These are phyloP conservation scores for Tolypocladium ovalisporum DNA, from an alignment of 2,329 filamentous ascomycete species.

Conservation along the genomic window DNA sequence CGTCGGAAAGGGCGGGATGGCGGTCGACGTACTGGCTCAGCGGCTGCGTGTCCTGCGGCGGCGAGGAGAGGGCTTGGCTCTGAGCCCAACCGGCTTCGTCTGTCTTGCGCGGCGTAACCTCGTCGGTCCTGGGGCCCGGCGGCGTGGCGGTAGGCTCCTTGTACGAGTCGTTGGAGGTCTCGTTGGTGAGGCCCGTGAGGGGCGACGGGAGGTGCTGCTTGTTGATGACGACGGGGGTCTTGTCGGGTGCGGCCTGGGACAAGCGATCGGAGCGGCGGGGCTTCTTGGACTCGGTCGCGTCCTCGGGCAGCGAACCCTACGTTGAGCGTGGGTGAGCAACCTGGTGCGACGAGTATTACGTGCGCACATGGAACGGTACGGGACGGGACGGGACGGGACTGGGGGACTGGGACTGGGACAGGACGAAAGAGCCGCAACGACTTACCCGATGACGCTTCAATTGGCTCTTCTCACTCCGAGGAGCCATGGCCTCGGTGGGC, in stretches of 20 bases:
- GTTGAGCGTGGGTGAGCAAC: slow-evolving; percentile 11
- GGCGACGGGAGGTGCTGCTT: slow-evolving; percentile 71
- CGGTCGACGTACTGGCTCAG: slow-evolving; percentile 67
- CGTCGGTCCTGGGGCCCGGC: slow-evolving; percentile 46
- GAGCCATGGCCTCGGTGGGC: slow-evolving; percentile 35
- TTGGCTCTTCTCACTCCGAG: slow-evolving; percentile 64
- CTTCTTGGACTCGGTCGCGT: slow-evolving; percentile 65
- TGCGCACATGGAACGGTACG: slow-evolving; percentile 6
- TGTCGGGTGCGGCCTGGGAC: slow-evolving; percentile 39
- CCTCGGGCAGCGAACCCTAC: slow-evolving; percentile 56
- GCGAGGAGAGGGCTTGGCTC: slow-evolving; percentile 38
- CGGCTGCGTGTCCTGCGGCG: slow-evolving; percentile 51
- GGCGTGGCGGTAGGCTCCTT: slow-evolving; percentile 67
- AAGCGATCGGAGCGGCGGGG: slow-evolving; percentile 68
- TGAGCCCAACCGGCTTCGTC: slow-evolving; percentile 34
- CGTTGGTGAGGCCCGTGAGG: slow-evolving; percentile 48
- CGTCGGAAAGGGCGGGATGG: slow-evolving; percentile 60
- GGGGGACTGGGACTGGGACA: slow-evolving; percentile 8
- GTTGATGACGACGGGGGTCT: slow-evolving; percentile 49
- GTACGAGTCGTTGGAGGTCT: slow-evolving; percentile 46
- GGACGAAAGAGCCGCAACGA: slow-evolving; percentile 6
- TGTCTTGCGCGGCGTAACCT: slow-evolving; percentile 38
- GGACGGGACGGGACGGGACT: slow-evolving; percentile 8
- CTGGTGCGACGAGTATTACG: slow-evolving; percentile 4
- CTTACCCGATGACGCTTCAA: slow-evolving; percentile 72